Evolutionary conservation across 2,329 filamentous ascomycete species (phyloP), one percentile per base, ranked within the genome.

Genomic region (Aureobasidium sp.): DNA sequence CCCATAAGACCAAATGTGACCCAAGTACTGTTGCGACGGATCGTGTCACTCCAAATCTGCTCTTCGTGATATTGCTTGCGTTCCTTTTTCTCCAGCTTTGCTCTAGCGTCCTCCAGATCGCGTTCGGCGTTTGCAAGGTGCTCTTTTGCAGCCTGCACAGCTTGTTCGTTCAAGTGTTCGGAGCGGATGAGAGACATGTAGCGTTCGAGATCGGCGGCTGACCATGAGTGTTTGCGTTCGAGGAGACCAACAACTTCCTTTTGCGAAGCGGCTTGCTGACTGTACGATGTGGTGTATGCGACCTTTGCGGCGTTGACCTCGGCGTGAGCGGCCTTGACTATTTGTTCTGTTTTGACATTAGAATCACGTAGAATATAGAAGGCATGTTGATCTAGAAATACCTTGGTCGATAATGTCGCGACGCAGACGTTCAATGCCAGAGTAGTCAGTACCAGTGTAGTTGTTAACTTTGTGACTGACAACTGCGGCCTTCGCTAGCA

Each of bases 41-140:
- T 99, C 68, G 96, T 93, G 73, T 99, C 94, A 71, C 90, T 96
- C 94, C 94, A 99, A 61, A 99, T 95, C 78, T 99, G 94, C 78
- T 99, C 94, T 77, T 99, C 94, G 74, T 99, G 94, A 75, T 99
- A 99, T 64, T 95, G 85, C 64, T 89, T 89, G 57, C 97, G 79
- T 68, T 97, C 97, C 55, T 87, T 86, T 64, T 88, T 86, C 71
- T 89, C 93, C 59, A 99, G 78, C 68, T 86, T 83, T 58, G 86
- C 84, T 61, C 86, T 84, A 0, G 91, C 83, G 64, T 89, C 86
- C 75, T 96, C 89, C 64, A 95, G 85, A 36, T 90, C 85, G 48
- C 83, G 82, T 77, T 99, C 94, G 2, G 90, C 86, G 63, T 85
- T 82, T 16, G 85, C 85, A 30, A 97, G 81, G 14, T 82, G 81